phyloP scores from a whole-genome alignment of 2,329 filamentous ascomycete genomes.

The Torrubiella hemipterigena region DNA sequence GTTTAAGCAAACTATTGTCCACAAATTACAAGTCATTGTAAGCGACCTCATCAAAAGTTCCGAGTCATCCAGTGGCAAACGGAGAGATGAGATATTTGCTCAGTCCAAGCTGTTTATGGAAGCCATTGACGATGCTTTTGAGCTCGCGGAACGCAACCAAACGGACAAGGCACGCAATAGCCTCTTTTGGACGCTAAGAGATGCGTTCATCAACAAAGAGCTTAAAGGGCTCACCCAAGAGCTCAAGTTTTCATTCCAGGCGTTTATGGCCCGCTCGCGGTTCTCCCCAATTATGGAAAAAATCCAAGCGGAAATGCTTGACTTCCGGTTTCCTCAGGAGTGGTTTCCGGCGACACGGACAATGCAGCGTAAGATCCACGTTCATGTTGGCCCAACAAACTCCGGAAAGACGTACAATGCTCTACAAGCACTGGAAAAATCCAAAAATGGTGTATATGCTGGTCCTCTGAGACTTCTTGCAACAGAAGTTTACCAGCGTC shows the following conservation, averaged over 20 bases:
- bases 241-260: conserved; percentile 57
- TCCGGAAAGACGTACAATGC: conserved; percentile 97
- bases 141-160: conserved; percentile 25
- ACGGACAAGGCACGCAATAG: conserved; percentile 33
- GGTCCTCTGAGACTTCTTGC: conserved; percentile 81
- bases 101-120: conserved; percentile 33
- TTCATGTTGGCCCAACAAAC: conserved; percentile 95
- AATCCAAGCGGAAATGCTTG: conserved; percentile 56
- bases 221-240: conserved; percentile 38
- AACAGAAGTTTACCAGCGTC: conserved; percentile 86
- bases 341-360: conserved; percentile 82
- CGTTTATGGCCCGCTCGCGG: conserved; percentile 43
- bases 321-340: conserved; percentile 78
- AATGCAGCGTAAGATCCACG: conserved; percentile 70
- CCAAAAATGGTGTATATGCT: conserved; percentile 72
- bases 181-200: conserved; percentile 44
- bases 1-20: too few species aligned
- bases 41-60: too few species aligned
- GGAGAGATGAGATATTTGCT: conserved; percentile 27
- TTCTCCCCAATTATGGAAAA: conserved; percentile 44
- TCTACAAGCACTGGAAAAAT: conserved; percentile 68
- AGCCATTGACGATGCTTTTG: conserved; percentile 29
- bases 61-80: too few species aligned
- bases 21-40: too few species aligned
- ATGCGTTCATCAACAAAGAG: conserved; percentile 45